Evolutionary conservation across 2,329 filamentous ascomycete genomes (phyloP).

Genomic region (Alternaria brassicicola): DNA sequence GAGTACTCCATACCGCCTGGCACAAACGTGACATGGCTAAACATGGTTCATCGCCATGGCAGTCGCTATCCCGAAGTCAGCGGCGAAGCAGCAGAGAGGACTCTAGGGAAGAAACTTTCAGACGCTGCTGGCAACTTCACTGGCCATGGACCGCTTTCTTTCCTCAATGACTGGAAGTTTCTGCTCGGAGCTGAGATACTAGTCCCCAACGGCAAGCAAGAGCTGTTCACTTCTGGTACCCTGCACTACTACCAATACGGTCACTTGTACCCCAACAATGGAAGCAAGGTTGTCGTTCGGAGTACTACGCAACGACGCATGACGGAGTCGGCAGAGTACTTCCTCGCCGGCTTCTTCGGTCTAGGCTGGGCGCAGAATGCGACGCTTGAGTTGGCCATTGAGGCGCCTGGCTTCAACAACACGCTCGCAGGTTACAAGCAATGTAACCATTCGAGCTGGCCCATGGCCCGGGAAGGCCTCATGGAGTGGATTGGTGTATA

Average conservation of each 20-base stretch:
- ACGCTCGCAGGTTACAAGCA: constrained; percentile 70
- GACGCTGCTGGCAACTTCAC: constrained; percentile 61
- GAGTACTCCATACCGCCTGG: constrained; percentile 72
- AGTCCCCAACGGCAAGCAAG: constrained; percentile 73
- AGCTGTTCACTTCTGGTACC: constrained; percentile 73
- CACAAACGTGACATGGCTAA: constrained; percentile 71
- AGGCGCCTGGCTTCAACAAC: constrained; percentile 69
- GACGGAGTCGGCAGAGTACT: constrained; percentile 78
- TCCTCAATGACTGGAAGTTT: constrained; percentile 73
- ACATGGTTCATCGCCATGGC: constrained; percentile 77
- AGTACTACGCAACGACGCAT: constrained; percentile 80
- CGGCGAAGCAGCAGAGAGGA: constrained; percentile 60
- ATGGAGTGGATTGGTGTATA: constrained; percentile 68
- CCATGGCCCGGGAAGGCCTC: constrained; percentile 57
- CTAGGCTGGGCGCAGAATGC: constrained; percentile 74
- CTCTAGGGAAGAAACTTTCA: constrained; percentile 63
- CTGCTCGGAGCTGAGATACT: constrained; percentile 73
- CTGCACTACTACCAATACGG: constrained; percentile 76
- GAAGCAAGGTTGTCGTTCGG: constrained; percentile 73
- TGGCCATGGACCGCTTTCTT: constrained; percentile 65
- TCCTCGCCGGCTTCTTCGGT: constrained; percentile 79
- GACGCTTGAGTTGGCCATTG: constrained; percentile 74
- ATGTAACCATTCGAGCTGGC: constrained; percentile 66
- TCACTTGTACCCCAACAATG: constrained; percentile 69
- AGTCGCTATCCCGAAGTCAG: constrained; percentile 71